Base-by-base conservation (phyloP, 768 basidiomycete genomes). In the Cubamyces lactineus region DNA sequence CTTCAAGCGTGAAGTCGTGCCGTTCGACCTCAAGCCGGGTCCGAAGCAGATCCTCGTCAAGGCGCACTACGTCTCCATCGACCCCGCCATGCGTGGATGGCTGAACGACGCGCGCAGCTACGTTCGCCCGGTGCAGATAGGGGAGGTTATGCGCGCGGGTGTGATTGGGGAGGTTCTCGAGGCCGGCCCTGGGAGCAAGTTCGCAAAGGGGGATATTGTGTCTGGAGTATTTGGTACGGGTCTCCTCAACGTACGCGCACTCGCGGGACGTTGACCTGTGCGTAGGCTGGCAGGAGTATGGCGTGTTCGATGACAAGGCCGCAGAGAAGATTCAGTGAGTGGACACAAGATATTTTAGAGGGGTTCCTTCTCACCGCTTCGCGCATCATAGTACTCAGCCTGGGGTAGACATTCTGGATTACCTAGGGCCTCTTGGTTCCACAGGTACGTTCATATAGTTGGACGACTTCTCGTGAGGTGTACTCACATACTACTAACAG, bases 71-170 rank as follows among this genome's bases (percentile, higher is more conserved):
- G 70, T 94, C 34, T 87, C 86, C 38, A 72, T 97, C 65, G 95
- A 97, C 69, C 94, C 95, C 19, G 92, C 93, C 0, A 93, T 94
- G 92, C 83, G 94, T 9, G 86, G 84, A 13, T 97, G 90, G 82
- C 70, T 98, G 53, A 84, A 82, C 63, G 89, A 92, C 71, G 71
- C 70, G 16, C 80, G 94, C 48, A 87, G 85, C 66, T 93, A 94
- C 70, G 51, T 91, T 16, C 83, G 84, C 15, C 90, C 91, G 0
- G 72, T 76, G 3, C 60, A 77, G 63, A 77, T 84, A 55, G 79
- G 78, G 21, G 80, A 74, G 48, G 84, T 85, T 12, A 96, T 96
- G 94, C 84, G 92, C 19, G 86, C 87, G 1, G 62, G 68, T 13
- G 88, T 83, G 2, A 72, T 94, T 16, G 92, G 88, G 42, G 78